Conservation (phyloP, 2,329 filamentous ascomycete species). For the Alternaria postmessia region DNA sequence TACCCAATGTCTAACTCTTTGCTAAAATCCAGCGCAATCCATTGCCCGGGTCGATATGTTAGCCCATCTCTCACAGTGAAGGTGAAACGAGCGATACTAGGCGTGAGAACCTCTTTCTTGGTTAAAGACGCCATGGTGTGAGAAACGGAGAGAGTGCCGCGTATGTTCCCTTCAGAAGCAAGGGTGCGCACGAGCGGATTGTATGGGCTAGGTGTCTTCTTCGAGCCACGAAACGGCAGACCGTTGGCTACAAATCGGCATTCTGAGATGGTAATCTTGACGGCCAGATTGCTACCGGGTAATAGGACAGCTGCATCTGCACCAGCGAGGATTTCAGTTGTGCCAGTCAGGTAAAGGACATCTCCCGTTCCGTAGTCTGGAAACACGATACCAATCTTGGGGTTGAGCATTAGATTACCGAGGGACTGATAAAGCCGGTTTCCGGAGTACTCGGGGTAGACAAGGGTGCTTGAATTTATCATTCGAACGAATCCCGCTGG, state of each 20-base stretch:
- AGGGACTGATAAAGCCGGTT: slow-evolving; percentile 86
- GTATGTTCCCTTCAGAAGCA: slow-evolving; percentile 61
- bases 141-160: slow-evolving; percentile 19
- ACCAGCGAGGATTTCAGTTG: slow-evolving; percentile 71
- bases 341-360: slow-evolving; percentile 77
- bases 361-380: slow-evolving; percentile 77
- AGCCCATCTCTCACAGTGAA: slow-evolving; percentile 59
- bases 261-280: slow-evolving; percentile 70
- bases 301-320: slow-evolving; percentile 68
- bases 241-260: slow-evolving; percentile 70
- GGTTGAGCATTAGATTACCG: slow-evolving; percentile 75
- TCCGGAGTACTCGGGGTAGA: slow-evolving; percentile 86
- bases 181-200: slow-evolving; percentile 77
- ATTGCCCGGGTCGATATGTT: slow-evolving; percentile 74
- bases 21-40: slow-evolving; percentile 77
- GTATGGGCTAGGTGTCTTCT: slow-evolving; percentile 74
- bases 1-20: slow-evolving; percentile 76
- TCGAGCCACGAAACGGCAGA: slow-evolving; percentile 71
- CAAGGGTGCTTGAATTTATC: slow-evolving; percentile 66
- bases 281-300: slow-evolving; percentile 74
- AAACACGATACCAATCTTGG: slow-evolving; percentile 73
- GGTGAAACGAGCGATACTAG: slow-evolving; percentile 71
- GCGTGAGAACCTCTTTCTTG: slow-evolving; percentile 67
- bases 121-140: slow-evolving; percentile 64
- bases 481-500: slow-evolving; percentile 77